Evolutionary conservation across 2,329 filamentous ascomycete species (phyloP), one percentile per base, ranked within the genome.

Genomic region (Penicillium italicum): DNA sequence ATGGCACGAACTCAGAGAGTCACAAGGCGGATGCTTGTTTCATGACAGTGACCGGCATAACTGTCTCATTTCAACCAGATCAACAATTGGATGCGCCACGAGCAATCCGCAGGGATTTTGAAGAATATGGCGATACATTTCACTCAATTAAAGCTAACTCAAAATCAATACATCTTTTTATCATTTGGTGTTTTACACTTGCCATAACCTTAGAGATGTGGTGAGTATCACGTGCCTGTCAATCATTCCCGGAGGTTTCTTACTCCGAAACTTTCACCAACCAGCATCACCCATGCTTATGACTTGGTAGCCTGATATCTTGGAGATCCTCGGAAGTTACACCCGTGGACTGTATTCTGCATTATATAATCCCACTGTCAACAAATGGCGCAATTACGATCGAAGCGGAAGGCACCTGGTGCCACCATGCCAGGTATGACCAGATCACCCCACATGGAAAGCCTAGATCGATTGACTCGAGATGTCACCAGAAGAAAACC

Each of bases 211-310:
- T n/a, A n/a, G n/a, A n/a, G n/a, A n/a, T 31, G 11, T n/a, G 6
- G 36, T 20, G 11, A 3, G 14, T 11, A 37, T 55, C 53, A 55
- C 53, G 53, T 55, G 53, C 20, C 31, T 14, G 44, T 11, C 20
- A 20, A 24, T 42, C 4, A 14, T 42, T 3, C 1, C 22, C 61
- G 61, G 61, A 62, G 50, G 48, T 63, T 53, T 58, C 55, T 60
- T 60, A 51, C 37, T 63, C 61, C 61, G 57, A 30, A 40, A 16
- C 20, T 18, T 48, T 49, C n/a, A 38, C 10, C 22, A 20, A 48
- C 1, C 42, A 38, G 18, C 30, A 53, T 20, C 48, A 55, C 40
- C n/a, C 37, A 50, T 34, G 28, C 50, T 5, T 31, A 38, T 28
- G 45, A 52, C 12, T 28, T 20, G 12, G 8, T 22, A 31, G n/a